phyloP scores from a whole-genome alignment of 2,329 filamentous ascomycete species.

The Periglandula ipomoeae region DNA sequence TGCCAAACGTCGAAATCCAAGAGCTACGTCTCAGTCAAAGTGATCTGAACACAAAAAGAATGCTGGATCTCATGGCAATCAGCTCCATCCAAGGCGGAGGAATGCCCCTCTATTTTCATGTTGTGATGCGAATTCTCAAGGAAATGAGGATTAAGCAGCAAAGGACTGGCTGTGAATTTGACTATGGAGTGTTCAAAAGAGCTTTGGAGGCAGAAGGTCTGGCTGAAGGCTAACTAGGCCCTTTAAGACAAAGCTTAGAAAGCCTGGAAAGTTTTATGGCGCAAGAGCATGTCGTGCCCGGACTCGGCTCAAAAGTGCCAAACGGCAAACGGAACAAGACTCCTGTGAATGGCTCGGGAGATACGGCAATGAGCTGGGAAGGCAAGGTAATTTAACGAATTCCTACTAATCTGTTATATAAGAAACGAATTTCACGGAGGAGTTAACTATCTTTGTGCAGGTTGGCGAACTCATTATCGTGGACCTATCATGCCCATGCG shows the following conservation, averaged over 20 bases:
- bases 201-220: conserved; percentile 27
- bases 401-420: too few species aligned
- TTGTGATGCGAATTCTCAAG: conserved; percentile 45
- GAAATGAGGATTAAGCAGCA: conserved; percentile 43
- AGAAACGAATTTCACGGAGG: too few species aligned
- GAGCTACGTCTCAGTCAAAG: conserved; percentile 40
- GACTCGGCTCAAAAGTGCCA: not conserved
- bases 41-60: conserved; percentile 47
- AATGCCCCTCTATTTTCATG: conserved; percentile 49
- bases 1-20: conserved; percentile 37
- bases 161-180: conserved; percentile 26
- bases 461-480: conserved; percentile 34
- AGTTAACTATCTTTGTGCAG: too few species aligned
- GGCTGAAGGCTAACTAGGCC: conserved; percentile 37
- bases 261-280: conserved; percentile 50
- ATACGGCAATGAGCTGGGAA: conserved; percentile 12
- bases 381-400: conserved; percentile 10
- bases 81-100: conserved; percentile 21
- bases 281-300: conserved; percentile 10
- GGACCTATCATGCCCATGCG: conserved; percentile 64
- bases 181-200: conserved; percentile 39
- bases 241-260: conserved; percentile 33
- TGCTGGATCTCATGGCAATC: conserved; percentile 53
- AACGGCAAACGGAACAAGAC: too few species aligned
- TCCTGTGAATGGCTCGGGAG: too few species aligned